phyloP scores from a whole-genome alignment of 768 basidiomycete genomes.

The Galerina marginata region DNA sequence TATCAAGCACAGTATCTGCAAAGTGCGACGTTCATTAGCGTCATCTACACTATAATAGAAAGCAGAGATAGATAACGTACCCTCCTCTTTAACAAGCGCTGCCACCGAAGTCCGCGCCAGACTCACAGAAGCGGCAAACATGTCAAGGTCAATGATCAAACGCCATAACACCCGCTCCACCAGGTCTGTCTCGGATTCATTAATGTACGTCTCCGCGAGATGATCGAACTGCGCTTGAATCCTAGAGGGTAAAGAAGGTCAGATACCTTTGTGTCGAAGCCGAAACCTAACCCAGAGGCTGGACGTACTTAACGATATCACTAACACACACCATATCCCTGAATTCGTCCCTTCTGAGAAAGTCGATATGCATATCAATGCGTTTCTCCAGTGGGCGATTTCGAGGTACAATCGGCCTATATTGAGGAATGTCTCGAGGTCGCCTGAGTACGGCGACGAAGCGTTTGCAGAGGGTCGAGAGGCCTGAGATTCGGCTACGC shows the following conservation, averaged over 20 bases:
- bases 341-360: conserved; percentile 88
- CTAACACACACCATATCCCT: conserved; percentile 91
- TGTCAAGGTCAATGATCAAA: conserved; percentile 94
- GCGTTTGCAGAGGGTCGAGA: conserved; percentile 86
- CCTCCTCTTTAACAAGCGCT: conserved; percentile 77
- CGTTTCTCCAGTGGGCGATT: conserved; percentile 89
- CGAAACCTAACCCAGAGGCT: conserved; percentile 1
- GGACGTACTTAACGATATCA: conserved; percentile 78
- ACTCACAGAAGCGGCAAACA: conserved; percentile 90
- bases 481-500: conserved; percentile 79
- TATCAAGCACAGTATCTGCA: conserved; percentile 73
- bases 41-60: background rate
- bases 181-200: conserved; percentile 81
- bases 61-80: conserved; percentile 39
- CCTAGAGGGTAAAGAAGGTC: conserved; percentile 43
- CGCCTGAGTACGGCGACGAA: conserved; percentile 84
- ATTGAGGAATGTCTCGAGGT: conserved; percentile 85
- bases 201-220: conserved; percentile 86
- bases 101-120: conserved; percentile 86
- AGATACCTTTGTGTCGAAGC: background rate
- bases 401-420: conserved; percentile 86
- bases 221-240: conserved; percentile 95
- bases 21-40: too few species aligned
- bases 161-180: conserved; percentile 81
- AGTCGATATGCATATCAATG: conserved; percentile 89